phyloP scores from a whole-genome alignment of 2,329 filamentous ascomycete species.

The Colletotrichum zoysiae region DNA sequence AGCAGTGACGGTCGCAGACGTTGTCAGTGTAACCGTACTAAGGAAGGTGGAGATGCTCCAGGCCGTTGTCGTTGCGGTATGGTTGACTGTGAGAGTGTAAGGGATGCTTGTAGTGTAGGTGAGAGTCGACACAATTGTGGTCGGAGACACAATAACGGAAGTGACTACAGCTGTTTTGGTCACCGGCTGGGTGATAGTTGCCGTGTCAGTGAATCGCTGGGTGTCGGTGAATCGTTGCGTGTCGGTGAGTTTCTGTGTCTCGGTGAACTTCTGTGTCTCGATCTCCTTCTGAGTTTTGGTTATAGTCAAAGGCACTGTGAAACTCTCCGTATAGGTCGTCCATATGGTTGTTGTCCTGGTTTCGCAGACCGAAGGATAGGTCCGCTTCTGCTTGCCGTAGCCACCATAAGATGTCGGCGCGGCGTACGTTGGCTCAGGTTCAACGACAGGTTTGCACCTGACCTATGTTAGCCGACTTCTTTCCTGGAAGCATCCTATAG shows the following conservation, averaged over 20 bases:
- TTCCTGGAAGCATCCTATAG: not conserved
- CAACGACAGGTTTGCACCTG: conserved; percentile 23
- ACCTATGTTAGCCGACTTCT: not conserved
- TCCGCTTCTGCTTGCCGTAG: conserved; percentile 7
- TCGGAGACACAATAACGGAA: conserved; percentile 23
- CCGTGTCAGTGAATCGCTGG: conserved; percentile 19
- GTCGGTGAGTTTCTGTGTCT: conserved; percentile 14
- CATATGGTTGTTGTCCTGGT: conserved; percentile 42
- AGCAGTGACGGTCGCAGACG: conserved; percentile 34
- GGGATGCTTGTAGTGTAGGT: conserved; percentile 39
- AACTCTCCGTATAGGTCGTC: conserved; percentile 38
- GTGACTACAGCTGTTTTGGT: conserved; percentile 37
- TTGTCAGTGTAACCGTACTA: conserved; percentile 19
- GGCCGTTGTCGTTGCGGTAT: conserved; percentile 34
- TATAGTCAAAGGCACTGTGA: conserved; percentile 4
- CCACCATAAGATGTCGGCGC: conserved; percentile 22
- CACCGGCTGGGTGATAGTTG: conserved; percentile 34
- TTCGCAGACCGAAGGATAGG: conserved; percentile 38
- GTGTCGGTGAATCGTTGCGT: conserved; percentile 27
- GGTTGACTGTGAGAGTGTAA: conserved; percentile 35
- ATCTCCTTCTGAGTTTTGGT: conserved; percentile 35
- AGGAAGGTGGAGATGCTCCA: conserved; percentile 28
- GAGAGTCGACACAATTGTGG: conserved; percentile 36
- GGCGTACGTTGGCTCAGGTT: conserved; percentile 21
- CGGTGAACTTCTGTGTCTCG: conserved; percentile 11